These are phyloP conservation scores for Petasospora rhodanensis DNA, from an alignment of 1,139 yeast genomes.

Conservation along the genomic window DNA sequence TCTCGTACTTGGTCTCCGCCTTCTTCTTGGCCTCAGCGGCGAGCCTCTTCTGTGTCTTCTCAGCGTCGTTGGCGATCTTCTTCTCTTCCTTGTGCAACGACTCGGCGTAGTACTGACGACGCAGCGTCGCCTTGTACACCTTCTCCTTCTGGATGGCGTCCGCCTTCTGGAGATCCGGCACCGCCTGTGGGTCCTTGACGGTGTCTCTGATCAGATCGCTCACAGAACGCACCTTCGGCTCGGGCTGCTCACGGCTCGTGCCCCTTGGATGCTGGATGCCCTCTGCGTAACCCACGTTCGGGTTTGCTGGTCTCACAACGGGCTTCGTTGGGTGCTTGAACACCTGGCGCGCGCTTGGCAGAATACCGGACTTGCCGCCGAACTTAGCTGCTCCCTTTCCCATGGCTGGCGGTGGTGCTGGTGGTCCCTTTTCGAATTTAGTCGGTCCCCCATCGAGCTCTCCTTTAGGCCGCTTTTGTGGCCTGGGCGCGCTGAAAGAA, in stretches of 20 bases:
- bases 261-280: slow-evolving; percentile 70
- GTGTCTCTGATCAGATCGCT: slow-evolving; percentile 51
- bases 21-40: slow-evolving; percentile 30
- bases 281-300: slow-evolving; percentile 67
- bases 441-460: no score
- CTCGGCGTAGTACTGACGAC: slow-evolving; percentile 67
- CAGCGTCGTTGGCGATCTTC: slow-evolving; percentile 37
- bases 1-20: slow-evolving; percentile 28
- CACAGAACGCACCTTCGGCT: slow-evolving; percentile 53
- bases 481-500: not conserved
- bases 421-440: no score
- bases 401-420: no score
- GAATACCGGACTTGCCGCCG: slow-evolving; percentile 68
- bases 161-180: slow-evolving; percentile 31
- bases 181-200: slow-evolving; percentile 36
- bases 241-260: slow-evolving; percentile 50
- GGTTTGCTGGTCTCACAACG: slow-evolving; percentile 41
- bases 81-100: slow-evolving; percentile 60
- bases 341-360: slow-evolving; percentile 73
- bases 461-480: no score
- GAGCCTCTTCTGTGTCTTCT: slow-evolving; percentile 29
- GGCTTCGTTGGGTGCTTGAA: slow-evolving; percentile 66
- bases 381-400: slow-evolving; percentile 41
- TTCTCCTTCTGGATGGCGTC: slow-evolving; percentile 51
- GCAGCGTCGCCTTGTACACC: slow-evolving; percentile 56